Evolutionary conservation across 2,329 filamentous ascomycete genomes (phyloP).

Genomic region (Microthyrium microscopicum): DNA sequence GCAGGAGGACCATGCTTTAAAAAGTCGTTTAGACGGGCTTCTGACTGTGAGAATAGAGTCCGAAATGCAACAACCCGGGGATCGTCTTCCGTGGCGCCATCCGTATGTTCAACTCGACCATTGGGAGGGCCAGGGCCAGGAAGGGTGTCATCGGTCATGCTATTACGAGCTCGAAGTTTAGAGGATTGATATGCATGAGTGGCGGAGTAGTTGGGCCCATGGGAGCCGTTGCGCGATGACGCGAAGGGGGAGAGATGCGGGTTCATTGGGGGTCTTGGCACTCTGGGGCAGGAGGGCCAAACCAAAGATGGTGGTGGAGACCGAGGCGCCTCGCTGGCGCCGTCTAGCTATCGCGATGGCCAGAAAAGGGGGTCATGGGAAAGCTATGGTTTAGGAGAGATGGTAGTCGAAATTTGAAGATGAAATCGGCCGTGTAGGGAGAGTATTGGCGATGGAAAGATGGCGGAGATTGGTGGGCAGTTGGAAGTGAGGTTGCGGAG

Average conservation of each 20-base stretch:
- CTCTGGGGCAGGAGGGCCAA: not conserved
- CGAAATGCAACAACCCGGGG: slow-evolving; percentile 44
- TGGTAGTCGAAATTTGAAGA: not conserved
- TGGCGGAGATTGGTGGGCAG: too few species aligned
- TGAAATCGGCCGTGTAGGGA: too few species aligned
- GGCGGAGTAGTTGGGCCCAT: slow-evolving; percentile 22
- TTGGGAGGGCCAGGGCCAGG: slow-evolving; percentile 10
- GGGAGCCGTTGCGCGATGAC: slow-evolving; percentile 24
- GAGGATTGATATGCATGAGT: slow-evolving; percentile 20
- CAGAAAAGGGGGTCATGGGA: not conserved
- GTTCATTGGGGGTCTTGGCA: slow-evolving; percentile 1
- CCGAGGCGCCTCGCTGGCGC: not conserved
- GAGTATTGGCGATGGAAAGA: too few species aligned
- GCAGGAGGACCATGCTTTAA: too few species aligned
- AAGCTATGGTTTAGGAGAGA: not conserved
- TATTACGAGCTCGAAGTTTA: slow-evolving; percentile 25
- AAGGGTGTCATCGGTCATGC: slow-evolving; percentile 27
- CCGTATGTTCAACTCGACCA: slow-evolving; percentile 22
- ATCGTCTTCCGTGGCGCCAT: slow-evolving; percentile 28
- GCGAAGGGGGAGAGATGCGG: slow-evolving; percentile 17
- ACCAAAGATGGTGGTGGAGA: not conserved
- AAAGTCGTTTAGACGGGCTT: slow-evolving; percentile 60
- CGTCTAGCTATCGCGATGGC: slow-evolving; percentile 18
- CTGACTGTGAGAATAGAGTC: slow-evolving; percentile 59
- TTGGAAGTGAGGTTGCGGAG: too few species aligned